Evolutionary conservation across 495 filamentous ascomycete species (phyloP), one percentile per base, ranked within the genome.

Genomic region (Aspergillus heteromorphus): DNA sequence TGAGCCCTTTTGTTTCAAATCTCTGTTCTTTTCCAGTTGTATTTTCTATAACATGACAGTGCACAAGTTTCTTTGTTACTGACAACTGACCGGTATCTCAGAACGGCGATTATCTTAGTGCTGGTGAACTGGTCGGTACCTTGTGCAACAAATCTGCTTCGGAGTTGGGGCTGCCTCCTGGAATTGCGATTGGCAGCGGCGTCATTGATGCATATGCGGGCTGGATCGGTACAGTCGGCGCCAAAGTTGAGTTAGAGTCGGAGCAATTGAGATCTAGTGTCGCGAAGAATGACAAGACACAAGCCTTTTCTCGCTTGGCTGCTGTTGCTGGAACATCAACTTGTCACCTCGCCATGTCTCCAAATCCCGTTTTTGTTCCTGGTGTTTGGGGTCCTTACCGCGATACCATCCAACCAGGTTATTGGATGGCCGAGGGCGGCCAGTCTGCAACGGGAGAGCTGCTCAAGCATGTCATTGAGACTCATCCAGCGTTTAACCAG

Each of bases 191-290:
- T 54, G 93, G 93, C 17, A 93, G 88, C 60, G 91, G 92, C 65
- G 93, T 98, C 34, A 98, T 98, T 58, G 93, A 98, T 72, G 92
- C 93, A 5, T 98, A 98, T 68, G 93, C 93, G 16, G 93, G 93
- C 20, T 98, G 93, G 93, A 89, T 98, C 54, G 93, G 93, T 34
- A 97, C 92, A 2, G 93, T 98, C n/a, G 92, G 93, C 48, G 91
- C 93, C 13, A 96, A 96, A 68, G 89, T 96, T 55, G 73, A 87
- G 40, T 75, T 95, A 9, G 74, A 71, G 38, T 69, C 75, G 23
- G 77, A 82, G n/a, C 75, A 84, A 18, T 70, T 91, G 8, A 82
- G 80, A 61, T 68, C 75, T 10, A 77, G 76, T 36, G 74, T 73
- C 3, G 72, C 86, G 1, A 81, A 85, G 52, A 92, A 91, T 70